These are phyloP conservation scores for Ophiostoma piceae DNA, from an alignment of 2,329 filamentous ascomycete species.

Conservation along the genomic window DNA sequence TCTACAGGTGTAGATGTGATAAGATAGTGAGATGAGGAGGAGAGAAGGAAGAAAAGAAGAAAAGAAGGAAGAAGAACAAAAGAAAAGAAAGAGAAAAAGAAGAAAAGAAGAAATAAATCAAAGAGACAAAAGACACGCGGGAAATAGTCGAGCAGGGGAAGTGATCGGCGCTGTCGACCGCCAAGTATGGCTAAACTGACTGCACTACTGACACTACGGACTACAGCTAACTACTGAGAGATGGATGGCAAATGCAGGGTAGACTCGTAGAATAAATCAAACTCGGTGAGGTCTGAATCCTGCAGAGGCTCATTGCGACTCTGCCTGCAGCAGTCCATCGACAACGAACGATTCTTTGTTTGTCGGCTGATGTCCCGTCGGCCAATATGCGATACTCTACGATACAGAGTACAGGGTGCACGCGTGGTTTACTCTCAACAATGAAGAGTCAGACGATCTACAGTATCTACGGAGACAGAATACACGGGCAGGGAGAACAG, in stretches of 20 bases:
- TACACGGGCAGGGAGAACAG: too few relatives aligned
- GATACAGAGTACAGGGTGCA: too few relatives aligned
- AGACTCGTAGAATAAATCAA: neutral
- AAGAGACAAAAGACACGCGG: conserved; percentile 6
- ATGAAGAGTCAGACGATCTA: neutral
- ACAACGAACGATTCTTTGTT: too few relatives aligned
- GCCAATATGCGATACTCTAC: too few relatives aligned
- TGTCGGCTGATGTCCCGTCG: too few relatives aligned
- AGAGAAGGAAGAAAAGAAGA: neutral
- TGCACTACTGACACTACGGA: too few relatives aligned
- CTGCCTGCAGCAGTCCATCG: too few relatives aligned
- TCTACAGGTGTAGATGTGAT: neutral
- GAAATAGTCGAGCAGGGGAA: neutral
- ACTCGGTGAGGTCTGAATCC: too few relatives aligned
- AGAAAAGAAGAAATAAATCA: neutral
- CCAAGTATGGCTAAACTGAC: neutral
- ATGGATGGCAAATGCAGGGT: neutral
- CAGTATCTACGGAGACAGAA: neutral
- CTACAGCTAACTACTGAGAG: too few relatives aligned
- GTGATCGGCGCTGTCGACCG: conserved; percentile 1
- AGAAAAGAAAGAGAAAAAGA: neutral
- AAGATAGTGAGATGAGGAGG: neutral
- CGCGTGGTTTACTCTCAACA: too few relatives aligned
- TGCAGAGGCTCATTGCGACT: too few relatives aligned
- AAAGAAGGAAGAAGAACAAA: neutral